Percentiles rank a stretch among this genome's conserved stretches.
Conservation (phyloP, 2,329 filamentous ascomycete genomes). For the Zalaria obscura region DNA sequence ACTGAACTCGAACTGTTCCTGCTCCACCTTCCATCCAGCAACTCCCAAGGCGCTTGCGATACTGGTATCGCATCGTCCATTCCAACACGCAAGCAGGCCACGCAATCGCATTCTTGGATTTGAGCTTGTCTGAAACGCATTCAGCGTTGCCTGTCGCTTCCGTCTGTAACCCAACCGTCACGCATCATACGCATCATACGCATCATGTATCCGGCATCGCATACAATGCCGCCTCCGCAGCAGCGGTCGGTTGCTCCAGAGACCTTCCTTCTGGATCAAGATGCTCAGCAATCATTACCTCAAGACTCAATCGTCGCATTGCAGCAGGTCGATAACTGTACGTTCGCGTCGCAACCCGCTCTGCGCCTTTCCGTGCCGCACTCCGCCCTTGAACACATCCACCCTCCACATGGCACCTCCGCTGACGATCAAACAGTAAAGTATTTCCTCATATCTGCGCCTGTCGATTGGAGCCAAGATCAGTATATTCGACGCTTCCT, state of each 20-base stretch:
- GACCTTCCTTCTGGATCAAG: conserved; percentile 95
- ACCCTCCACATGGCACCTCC: conserved; percentile 1
- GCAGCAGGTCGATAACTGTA: conserved; percentile 96
- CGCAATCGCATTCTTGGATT: too few species aligned
- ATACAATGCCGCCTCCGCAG: conserved; percentile 76
- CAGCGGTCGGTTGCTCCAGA: conserved; percentile 60
- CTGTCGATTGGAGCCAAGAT: conserved; percentile 92
- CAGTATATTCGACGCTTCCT: conserved; percentile 95
- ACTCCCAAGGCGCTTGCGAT: neutral
- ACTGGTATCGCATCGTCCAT: neutral
- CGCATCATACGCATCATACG: neutral
- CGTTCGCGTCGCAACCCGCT: conserved; percentile 20
- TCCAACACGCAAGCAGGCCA: neutral
- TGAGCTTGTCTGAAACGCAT: neutral
- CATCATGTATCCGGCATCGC: conserved; percentile 35
- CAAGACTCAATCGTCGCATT: conserved; percentile 94
- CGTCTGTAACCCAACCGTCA: neutral
- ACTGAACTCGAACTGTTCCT: neutral
- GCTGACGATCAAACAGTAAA: conserved; percentile 53
- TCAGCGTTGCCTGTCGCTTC: neutral
- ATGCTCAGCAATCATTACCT: conserved; percentile 90
- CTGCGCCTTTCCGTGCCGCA: neutral
- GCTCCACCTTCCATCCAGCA: neutral
- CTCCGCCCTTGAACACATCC: neutral
- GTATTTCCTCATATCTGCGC: conserved; percentile 98